Base-by-base conservation (phyloP, 75 land plant genomes). In the Adiantum capillusveneris region DNA sequence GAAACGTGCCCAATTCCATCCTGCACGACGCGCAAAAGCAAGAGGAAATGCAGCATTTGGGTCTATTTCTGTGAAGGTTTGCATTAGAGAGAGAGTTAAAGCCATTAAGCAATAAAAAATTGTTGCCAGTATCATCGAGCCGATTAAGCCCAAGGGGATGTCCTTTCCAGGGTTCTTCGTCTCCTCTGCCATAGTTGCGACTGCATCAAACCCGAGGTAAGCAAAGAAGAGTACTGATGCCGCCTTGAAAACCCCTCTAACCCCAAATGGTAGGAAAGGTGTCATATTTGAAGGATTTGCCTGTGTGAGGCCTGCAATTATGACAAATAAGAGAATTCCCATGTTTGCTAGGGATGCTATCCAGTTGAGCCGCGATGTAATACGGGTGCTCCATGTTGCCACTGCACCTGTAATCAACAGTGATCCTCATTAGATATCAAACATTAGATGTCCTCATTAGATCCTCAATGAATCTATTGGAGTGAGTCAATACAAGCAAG, bases 151-250 rank as follows among this genome's bases (percentile, higher is more conserved):
- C 2, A 90, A 19, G 0, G 96, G 96, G 19, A 90, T 86, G 53
- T 90, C 96, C 46, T 76, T 57, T 0, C 72, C 49, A 0, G 96
- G 96, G 49, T 86, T 76, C 54, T 73, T 75, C 3, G 83, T 80
- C 52, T 90, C 96, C 52, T 90, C 96, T 0, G 96, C 96, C 86
- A 90, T 70, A 0, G 90, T 90, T 9, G 96, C 77, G 5, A 86
- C 69, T 5, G 31, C 72, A 67, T 90, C 91, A 61, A 81, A 90
- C 3, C 96, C 96, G 3, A 65, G 42, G 59, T 86, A 86, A 0
- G 96, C 79, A 19, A 66, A 90, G 70, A 67, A 90, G 9, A 90
- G 67, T 11, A 90, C 56, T 9, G 87, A 80, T 0, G 96, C 72
- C 0, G 90, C 96, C 18, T 34, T 31, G 66, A 88, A 88, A 2